Evolutionary conservation across 352 stramenopile genomes (phyloP).

Genomic region (Pythium rhizo-oryzae): DNA sequence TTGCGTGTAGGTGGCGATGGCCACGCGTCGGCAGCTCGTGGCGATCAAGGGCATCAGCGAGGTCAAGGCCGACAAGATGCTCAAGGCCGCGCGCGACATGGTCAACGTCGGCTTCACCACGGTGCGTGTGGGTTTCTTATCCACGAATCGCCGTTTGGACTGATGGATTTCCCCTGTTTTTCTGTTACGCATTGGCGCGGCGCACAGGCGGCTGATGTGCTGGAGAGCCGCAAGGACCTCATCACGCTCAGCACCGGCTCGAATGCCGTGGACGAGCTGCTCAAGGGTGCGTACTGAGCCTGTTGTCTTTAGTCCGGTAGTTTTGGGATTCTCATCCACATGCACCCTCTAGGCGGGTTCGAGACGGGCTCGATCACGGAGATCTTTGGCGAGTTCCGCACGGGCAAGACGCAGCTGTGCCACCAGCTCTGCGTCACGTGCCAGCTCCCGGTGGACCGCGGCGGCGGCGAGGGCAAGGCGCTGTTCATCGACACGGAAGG

Average conservation of each 20-base stretch:
- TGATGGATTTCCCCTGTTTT: background rate
- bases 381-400: constrained; percentile 99
- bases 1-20: constrained; percentile 88
- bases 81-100: constrained; percentile 97
- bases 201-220: constrained; percentile 80
- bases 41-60: constrained; percentile 99
- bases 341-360: constrained; percentile 84
- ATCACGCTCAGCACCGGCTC: constrained; percentile 95
- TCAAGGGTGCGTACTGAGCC: constrained; percentile 59
- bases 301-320: too few relatives aligned
- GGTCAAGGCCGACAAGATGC: constrained; percentile 98
- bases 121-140: constrained; percentile 45
- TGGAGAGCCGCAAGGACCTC: constrained; percentile 90
- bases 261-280: constrained; percentile 88
- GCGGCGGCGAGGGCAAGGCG: constrained; percentile 97
- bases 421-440: constrained; percentile 99
- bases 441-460: constrained; percentile 97
- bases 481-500: constrained; percentile 99
- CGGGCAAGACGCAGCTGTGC: constrained; percentile 99
- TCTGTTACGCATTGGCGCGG: background rate
- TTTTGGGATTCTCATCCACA: background rate
- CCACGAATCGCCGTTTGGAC: too few relatives aligned
- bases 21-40: constrained; percentile 97
- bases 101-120: constrained; percentile 99
- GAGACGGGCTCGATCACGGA: constrained; percentile 98